Evolutionary conservation across 768 basidiomycete genomes (phyloP).

Genomic region (Cystofilobasidium ferigula): DNA sequence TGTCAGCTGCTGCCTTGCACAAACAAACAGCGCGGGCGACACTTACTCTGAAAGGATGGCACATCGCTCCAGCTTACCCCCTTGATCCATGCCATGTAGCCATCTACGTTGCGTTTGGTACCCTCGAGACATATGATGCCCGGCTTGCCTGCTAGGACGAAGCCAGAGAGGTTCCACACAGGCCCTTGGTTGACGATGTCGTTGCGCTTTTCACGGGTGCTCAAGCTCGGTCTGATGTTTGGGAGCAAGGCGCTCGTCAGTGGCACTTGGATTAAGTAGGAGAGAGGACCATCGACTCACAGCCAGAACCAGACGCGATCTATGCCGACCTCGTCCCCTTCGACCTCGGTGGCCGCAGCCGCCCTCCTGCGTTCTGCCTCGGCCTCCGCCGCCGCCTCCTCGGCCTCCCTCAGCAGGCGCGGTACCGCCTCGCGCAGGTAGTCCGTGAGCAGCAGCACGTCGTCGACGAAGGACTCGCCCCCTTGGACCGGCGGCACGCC

Average conservation of each 20-base stretch:
- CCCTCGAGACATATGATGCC: slow-evolving; percentile 41
- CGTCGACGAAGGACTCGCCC: slow-evolving; percentile 2
- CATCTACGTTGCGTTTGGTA: slow-evolving; percentile 31
- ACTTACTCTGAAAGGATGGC: slow-evolving; percentile 36
- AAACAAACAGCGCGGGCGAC: neutral
- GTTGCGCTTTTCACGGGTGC: slow-evolving; percentile 37
- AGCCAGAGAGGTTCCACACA: slow-evolving; percentile 37
- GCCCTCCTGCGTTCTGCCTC: neutral
- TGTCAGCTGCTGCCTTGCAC: too few species aligned
- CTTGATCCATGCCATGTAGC: slow-evolving; percentile 39
- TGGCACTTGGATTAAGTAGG: neutral
- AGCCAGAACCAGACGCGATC: slow-evolving; percentile 41
- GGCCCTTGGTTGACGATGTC: slow-evolving; percentile 38
- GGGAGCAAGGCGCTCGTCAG: neutral
- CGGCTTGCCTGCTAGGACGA: slow-evolving; percentile 40
- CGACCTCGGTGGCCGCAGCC: neutral
- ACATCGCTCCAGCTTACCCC: slow-evolving; percentile 40
- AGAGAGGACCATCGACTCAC: neutral
- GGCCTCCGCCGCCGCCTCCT: neutral
- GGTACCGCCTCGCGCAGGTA: slow-evolving; percentile 14
- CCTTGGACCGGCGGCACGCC: neutral
- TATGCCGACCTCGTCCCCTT: slow-evolving; percentile 25
- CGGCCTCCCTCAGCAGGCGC: neutral
- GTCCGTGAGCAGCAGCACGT: slow-evolving; percentile 12
- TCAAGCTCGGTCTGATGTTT: slow-evolving; percentile 31